Base-by-base conservation (phyloP, 257 asterid species). In the Eucommia ulmoides region DNA sequence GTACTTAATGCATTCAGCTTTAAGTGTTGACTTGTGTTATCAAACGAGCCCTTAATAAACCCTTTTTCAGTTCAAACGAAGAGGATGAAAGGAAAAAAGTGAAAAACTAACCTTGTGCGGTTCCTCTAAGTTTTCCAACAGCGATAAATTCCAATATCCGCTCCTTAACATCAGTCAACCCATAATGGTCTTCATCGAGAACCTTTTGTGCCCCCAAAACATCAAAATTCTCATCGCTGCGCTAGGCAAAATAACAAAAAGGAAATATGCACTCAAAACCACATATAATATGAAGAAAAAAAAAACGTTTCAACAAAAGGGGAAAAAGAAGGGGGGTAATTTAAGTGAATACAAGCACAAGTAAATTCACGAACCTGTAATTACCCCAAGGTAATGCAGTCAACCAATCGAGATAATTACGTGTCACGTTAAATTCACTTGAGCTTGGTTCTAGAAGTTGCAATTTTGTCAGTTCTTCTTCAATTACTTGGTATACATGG, bases 341-440 rank as follows among this genome's bases (percentile, higher is more conserved):
- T n/a, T n/a, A n/a, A n/a, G n/a, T n/a, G n/a, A n/a, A n/a, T n/a
- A 29, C 12, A 29, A 29, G 12, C 38, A 29, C 12, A 42, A 21
- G 7, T 2, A 6, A 58, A 60, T 53, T 41, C 20, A 45, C 69
- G 58, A 52, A 91, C 99, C 99, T 91, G 85, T 81, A 86, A 72
- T 80, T 92, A 23, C 99, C 96, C 97, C 99, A 91, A 21, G 99
- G 99, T 75, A 91, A 56, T 2, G 93, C 93, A 61, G 97, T 91
- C 84, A 86, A 80, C 99, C 99, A 91, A 71, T 91, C 99, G 57
- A 91, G 88, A 76, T 91, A 91, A 69, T 86, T 86, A 58, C 99
- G 94, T 26, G 99, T 91, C 22, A 86, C 99, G 16, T 86, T 91
- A 65, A 91, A 91, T 73, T 91, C 99, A 74, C 99, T 91, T 9